Percentiles rank a stretch among this genome's conserved stretches.
These are phyloP conservation scores for Lachnellula arida DNA, from an alignment of 2,329 filamentous ascomycete genomes.

Conservation along the genomic window DNA sequence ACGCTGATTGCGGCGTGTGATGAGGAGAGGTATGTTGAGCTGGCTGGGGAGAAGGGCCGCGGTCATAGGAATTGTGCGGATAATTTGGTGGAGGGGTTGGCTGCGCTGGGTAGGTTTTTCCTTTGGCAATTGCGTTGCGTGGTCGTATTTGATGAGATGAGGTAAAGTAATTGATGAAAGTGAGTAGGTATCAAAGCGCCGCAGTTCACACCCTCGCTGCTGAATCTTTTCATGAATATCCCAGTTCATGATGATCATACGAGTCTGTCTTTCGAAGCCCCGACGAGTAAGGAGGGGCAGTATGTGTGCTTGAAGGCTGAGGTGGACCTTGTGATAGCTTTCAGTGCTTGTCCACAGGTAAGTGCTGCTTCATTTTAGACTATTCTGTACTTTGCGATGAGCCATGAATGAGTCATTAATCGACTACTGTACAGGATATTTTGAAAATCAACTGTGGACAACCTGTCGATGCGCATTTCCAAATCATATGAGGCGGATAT, in stretches of 20 bases:
- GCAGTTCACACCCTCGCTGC: constrained; percentile 21
- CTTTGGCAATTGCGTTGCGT: background rate
- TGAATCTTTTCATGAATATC: constrained; percentile 28
- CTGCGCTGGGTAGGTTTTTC: constrained; percentile 13
- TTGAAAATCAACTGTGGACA: constrained; percentile 23
- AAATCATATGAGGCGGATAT: background rate
- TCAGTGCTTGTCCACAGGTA: constrained; percentile 26
- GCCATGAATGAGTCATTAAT: background rate
- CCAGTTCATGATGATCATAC: constrained; percentile 21
- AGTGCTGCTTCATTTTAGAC: background rate
- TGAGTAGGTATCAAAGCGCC: constrained; percentile 16
- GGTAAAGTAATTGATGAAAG: background rate
- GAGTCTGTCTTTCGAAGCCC: constrained; percentile 20
- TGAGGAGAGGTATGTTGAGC: constrained; percentile 19
- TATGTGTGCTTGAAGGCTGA: constrained; percentile 22
- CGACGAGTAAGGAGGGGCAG: constrained; percentile 16
- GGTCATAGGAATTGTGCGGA: constrained; percentile 24
- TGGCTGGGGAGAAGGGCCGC: constrained; percentile 12
- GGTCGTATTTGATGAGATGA: background rate
- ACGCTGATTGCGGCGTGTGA: constrained; percentile 26
- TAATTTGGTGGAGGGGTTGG: constrained; percentile 22
- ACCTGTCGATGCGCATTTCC: constrained; percentile 22
- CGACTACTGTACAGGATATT: constrained; percentile 19
- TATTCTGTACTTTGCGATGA: background rate
- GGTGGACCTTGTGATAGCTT: constrained; percentile 21